Base-by-base conservation (phyloP, 371 early-diverging fungal genomes). In the Dichotomocladium elegans region DNA sequence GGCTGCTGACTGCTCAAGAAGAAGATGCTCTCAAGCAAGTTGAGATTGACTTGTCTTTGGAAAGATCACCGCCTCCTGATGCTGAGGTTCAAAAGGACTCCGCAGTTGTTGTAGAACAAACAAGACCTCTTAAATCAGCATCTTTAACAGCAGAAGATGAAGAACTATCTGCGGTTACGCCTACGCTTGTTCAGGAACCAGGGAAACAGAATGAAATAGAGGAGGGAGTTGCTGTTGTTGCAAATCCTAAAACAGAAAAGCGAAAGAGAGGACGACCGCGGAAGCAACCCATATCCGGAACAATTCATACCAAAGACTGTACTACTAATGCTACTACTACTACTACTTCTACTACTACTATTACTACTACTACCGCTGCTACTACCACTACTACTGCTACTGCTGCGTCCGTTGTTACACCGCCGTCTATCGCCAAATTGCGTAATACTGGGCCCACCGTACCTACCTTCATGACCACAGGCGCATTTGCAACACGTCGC, bases 401-500 rank as follows among this genome's bases (percentile, higher is more conserved):
- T 12, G 22, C 17, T 19, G 33, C 24, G 29, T 1, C 41, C 10
- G 28, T 1, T 19, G 3, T 19, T 11, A 21, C 17, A 30, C 17
- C 41, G 24, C 26, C 26, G 41, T 12, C 12, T 19, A 48, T 11
- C 31, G 34, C 29, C 4, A 28, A 34, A 15, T 7, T 37, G 17
- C 15, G 17, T 12, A 17, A n/a, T 37, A 21, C 26, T 22, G 15
- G 26, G 2, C 35, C 31, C 6, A 40, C 14, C 10, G n/a, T 15
- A 27, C 12, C 10, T 37, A 6, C 44, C 3, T 70, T 57, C 47
- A 33, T 61, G 21, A 74, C 77, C 10, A 73, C 77, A 14, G 74
- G 76, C 19, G 76, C 76, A 3, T 75, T 76, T 63, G 71, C 73
- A 9, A 75, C 79, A 11, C 63, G 76, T 9, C 58, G 55, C 26